A percentile compares a stretch with the other conserved stretches of the same genome.
Conservation (phyloP, 2,329 filamentous ascomycete genomes). For the Fusarium veterinarium region DNA sequence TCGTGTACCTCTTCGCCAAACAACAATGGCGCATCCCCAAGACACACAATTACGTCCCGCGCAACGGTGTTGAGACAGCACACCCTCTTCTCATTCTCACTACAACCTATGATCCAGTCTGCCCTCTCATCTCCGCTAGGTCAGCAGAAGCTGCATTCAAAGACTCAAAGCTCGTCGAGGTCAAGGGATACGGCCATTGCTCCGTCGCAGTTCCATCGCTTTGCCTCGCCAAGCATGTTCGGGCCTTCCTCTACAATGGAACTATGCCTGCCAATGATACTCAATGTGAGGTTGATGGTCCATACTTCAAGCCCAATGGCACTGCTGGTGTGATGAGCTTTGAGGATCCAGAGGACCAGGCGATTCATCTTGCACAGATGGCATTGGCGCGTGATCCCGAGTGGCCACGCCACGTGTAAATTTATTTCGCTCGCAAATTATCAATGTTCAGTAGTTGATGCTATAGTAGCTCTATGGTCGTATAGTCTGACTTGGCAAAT, state of each 20-base stretch:
- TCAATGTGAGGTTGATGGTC: constrained; percentile 53
- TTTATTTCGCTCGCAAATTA: accelerated
- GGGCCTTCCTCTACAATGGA: constrained; percentile 53
- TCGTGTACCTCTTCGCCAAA: constrained; percentile 48
- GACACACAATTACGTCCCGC: constrained; percentile 46
- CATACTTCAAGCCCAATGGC: constrained; percentile 49
- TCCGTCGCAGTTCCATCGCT: constrained; percentile 52
- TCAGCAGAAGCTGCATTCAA: constrained; percentile 51
- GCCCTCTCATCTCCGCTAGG: constrained; percentile 55
- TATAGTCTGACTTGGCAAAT: neutral
- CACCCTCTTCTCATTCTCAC: constrained; percentile 49
- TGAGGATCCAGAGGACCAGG: constrained; percentile 25
- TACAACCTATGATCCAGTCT: constrained; percentile 61
- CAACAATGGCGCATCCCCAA: constrained; percentile 47
- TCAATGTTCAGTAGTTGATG: neutral
- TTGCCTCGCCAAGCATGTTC: constrained; percentile 51
- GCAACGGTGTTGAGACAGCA: constrained; percentile 48
- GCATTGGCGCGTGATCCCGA: constrained; percentile 25
- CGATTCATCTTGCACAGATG: constrained; percentile 35
- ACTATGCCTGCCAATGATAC: constrained; percentile 51
- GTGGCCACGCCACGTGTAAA: constrained; percentile 18
- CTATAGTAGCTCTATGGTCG: too few species aligned
- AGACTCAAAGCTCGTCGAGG: constrained; percentile 53
- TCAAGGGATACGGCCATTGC: constrained; percentile 58
- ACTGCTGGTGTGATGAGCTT: neutral